Evolutionary conservation across 352 stramenopile species (phyloP), one percentile per base, ranked within the genome.

Genomic region (Phytophthora tubulina): DNA sequence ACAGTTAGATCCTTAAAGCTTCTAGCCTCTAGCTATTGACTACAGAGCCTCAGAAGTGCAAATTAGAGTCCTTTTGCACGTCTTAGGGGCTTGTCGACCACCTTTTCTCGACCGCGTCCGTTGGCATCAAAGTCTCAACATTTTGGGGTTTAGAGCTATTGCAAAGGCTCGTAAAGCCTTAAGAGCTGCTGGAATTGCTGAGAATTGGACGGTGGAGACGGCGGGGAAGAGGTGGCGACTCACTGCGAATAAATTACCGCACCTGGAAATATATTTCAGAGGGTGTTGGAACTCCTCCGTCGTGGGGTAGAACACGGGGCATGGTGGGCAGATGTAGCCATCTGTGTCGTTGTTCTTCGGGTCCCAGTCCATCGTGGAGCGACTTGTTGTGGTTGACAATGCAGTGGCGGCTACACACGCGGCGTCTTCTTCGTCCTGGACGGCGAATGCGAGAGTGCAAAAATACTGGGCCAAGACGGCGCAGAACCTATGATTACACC

Each of bases 201-300:
- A 53, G 46, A 31, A 51, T 32, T 6, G 13, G 27, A 31, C 15
- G 9, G 35, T 33, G 10, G 27, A 48, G 65, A 33, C 9, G 36
- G 13, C 31, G 38, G 52, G 58, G 54, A 61, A 44, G 17, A 74
- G 38, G 57, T 45, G 42, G 36, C 63, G 27, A 27, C 10, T 13
- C 38, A 6, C 30, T 15, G 17, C 32, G 32, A 54, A 77, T 89
- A 93, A 88, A 80, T 86, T 86, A 92, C 72, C 57, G 67, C 48
- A 79, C 91, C 89, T 97, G 68, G 81, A 83, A 87, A 98, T 98
- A 91, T 97, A 98, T 89, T 91, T 87, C 81, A 98, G 70, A 62
- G 94, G 93, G 73, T 98, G 84, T 57, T 84, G 60, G 74, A 98
- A 98, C 67, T 98, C 85, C 61, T 97, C 86, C 14, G 51, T 42